Evolutionary conservation across 768 basidiomycete genomes (phyloP).

Genomic region (Sporobolomyces pararoseus): DNA sequence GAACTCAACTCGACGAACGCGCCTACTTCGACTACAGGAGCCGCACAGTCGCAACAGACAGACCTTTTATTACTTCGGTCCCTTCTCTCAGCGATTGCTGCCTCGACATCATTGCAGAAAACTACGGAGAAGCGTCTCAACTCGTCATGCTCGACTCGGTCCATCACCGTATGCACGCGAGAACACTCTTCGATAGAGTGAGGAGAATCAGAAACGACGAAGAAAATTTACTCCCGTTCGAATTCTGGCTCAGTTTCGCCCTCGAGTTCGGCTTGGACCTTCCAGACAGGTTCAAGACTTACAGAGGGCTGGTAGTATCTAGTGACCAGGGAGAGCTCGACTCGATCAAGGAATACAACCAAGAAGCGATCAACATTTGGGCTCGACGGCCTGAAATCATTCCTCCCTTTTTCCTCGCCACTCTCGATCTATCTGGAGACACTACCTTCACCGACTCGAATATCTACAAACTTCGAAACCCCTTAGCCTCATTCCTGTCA

Average conservation of each 20-base stretch:
- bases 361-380: not conserved
- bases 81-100: constrained; percentile 15
- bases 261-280: not conserved
- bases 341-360: constrained; percentile 12
- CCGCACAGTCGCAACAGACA: not conserved
- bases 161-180: not conserved
- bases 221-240: constrained; percentile 3
- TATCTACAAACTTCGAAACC: constrained; percentile 25
- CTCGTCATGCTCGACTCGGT: constrained; percentile 14
- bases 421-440: constrained; percentile 30
- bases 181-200: not conserved
- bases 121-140: constrained; percentile 13
- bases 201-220: not conserved
- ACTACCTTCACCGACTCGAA: constrained; percentile 20
- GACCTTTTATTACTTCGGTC: constrained; percentile 3
- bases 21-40: not conserved
- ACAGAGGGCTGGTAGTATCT: constrained; percentile 20
- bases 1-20: constrained; percentile 13
- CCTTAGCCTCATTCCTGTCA: constrained; percentile 30
- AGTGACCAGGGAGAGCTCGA: constrained; percentile 19
- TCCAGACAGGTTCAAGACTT: constrained; percentile 11
- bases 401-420: constrained; percentile 33
- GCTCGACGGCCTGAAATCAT: not conserved
- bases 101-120: constrained; percentile 16
- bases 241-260: constrained; percentile 30